Evolutionary conservation across 345 rosid species (phyloP), one percentile per base, ranked within the genome.

Genomic region (Rhizophora mangle): DNA sequence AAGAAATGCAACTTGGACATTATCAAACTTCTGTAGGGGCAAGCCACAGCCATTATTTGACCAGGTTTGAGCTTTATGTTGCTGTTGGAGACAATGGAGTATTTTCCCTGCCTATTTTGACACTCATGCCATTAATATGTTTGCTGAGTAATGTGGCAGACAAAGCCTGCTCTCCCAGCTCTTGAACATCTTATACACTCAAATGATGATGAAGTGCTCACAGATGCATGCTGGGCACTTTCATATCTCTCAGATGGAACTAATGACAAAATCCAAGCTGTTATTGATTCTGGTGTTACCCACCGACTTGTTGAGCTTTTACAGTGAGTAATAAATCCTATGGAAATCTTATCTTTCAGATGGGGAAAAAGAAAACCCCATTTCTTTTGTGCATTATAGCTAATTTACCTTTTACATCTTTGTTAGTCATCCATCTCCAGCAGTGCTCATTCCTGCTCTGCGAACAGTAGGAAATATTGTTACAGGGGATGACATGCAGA

Each of bases 11-110:
- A 76, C 80, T 31, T 76, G 80, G 80, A 71, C 80, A 22, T 43
- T 76, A 9, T 76, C 80, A 0, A 76, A 76, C 56, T 76, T 76
- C 60, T 76, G 76, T 60, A 76, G 76, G 80, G 80, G 80, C 54
- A 76, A 71, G 68, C 80, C 80, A n/a, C 80, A 67, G 37, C 80
- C 80, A 54, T 63, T 62, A 56, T 76, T 76, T 71, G 80, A 76
- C 16, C 80, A 71, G 76, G 80, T 76, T 71, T 62, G 37, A 5
- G 6, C 27, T 46, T 30, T 16, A 22, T 29, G 6, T 64, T 30
- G 22, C 13, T 37, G 55, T 37, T 30, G 53, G 31, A 16, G n/a
- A 32, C 52, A 21, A 26, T 71, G 18, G 20, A 27, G 21, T 6
- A 8, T 20, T 20, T 5, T 26, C 53, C 15, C 4, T n/a, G 8